Base-by-base conservation (phyloP, 1,284 basidiomycete species). In the Papiliotrema fonsecae region DNA sequence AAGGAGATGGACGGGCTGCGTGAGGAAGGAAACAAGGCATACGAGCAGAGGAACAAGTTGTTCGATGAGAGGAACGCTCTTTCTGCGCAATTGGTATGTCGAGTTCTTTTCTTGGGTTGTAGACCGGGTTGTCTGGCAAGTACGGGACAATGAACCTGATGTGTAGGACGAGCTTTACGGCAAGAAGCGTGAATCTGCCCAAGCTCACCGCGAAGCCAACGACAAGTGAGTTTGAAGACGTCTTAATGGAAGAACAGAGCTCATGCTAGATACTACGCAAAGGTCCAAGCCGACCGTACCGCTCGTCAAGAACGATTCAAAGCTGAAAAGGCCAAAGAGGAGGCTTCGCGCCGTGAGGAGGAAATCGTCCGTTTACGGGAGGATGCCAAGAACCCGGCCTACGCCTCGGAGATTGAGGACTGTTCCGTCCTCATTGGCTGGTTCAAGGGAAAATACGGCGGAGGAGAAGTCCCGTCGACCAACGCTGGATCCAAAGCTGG, bases 351-450 rank as follows among this genome's bases (percentile, higher is more conserved):
- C 77, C 86, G 85, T 67, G 79, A 85, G 69, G 90, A 91, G 68
- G 78, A 85, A 52, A 88, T 86, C 37, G 80, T 84, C 57, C 83
- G 83, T 39, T 69, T 98, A 50, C 84, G 88, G 50, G 96, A 98
- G 58, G 92, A 97, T 64, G 96, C 96, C 27, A 82, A 86, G 49
- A 66, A 81, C 35, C 93, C 96, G 34, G 96, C 96, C 0, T 98
- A 84, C 78, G 87, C 91, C 64, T 80, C 84, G 52, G 84, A 97
- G 74, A 93, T 98, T 62, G 92, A 98, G 76, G 96, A 98, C 73
- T 97, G 92, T 76, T 58, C 52, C 42, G 66, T 74, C 50, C 57
- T 74, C 55, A 88, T 98, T 71, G 87, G 91, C 70, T 87, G 82
- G 74, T 87, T 99, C 75, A 84, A 81, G 32, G 88, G 86, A 39